Percentiles rank a stretch among this genome's conserved stretches.
phyloP scores from a whole-genome alignment of 2,329 filamentous ascomycete genomes.

The Truncatella angustata region DNA sequence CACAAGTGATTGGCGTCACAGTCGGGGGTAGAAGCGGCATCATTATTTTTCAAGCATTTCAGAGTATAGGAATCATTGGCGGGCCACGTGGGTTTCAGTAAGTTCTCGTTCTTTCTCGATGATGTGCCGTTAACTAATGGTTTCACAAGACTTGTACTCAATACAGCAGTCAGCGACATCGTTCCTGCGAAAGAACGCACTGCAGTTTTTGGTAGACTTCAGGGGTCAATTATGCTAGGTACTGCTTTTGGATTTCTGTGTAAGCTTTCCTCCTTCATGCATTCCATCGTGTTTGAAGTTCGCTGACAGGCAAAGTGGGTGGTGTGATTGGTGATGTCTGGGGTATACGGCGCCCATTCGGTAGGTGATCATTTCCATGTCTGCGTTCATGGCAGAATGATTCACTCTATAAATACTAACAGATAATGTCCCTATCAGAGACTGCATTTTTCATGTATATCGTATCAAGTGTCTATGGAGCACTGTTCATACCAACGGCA shows the following conservation, averaged over 20 bases:
- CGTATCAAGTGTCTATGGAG: constrained; percentile 39
- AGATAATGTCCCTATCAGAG: constrained; percentile 27
- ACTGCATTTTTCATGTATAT: constrained; percentile 59
- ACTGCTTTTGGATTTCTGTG: constrained; percentile 61
- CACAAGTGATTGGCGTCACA: constrained; percentile 64
- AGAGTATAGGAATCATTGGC: constrained; percentile 66
- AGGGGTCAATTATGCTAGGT: constrained; percentile 67
- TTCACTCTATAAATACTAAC: too few species aligned
- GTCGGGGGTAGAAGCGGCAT: constrained; percentile 63
- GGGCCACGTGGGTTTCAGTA: constrained; percentile 66
- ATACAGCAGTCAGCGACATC: constrained; percentile 66
- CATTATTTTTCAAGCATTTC: constrained; percentile 64
- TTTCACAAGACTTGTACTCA: constrained; percentile 50
- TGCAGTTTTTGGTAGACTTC: constrained; percentile 60
- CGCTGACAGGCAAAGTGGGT: constrained; percentile 44
- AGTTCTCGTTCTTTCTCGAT: not conserved
- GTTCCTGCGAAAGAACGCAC: constrained; percentile 60
- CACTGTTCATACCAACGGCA: constrained; percentile 38
- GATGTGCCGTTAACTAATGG: not conserved
- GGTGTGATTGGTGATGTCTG: constrained; percentile 63
- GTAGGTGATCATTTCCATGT: not conserved
- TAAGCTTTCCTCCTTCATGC: constrained; percentile 19
- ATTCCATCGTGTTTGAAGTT: not conserved
- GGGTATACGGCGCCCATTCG: constrained; percentile 62
- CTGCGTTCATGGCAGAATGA: too few species aligned